Evolutionary conservation across 2,329 filamentous ascomycete species (phyloP).

Genomic region (Fusarium camptoceras): DNA sequence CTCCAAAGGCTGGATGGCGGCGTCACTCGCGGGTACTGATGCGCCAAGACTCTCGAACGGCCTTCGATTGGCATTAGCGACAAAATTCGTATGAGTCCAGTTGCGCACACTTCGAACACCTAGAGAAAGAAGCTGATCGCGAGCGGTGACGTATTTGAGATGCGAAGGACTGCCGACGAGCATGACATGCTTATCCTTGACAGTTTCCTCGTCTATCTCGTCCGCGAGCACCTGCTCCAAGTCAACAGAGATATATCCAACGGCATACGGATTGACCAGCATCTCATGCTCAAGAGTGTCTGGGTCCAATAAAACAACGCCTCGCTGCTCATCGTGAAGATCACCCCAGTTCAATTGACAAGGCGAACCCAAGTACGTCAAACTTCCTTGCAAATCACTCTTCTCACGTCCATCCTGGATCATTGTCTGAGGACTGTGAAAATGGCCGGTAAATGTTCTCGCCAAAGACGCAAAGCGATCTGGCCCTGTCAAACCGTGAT

Average conservation of each 20-base stretch:
- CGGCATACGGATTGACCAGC: conserved; percentile 32
- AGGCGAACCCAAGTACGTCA: conserved; percentile 40
- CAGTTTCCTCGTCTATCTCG: background rate
- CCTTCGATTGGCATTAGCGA: background rate
- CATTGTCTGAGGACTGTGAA: conserved; percentile 41
- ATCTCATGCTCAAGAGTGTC: conserved; percentile 36
- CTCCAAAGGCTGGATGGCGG: conserved; percentile 14
- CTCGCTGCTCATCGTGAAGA: conserved; percentile 36
- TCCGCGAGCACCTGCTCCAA: conserved; percentile 19
- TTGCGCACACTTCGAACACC: conserved; percentile 23
- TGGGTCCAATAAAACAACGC: conserved; percentile 34
- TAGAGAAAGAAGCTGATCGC: conserved; percentile 33
- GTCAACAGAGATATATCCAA: conserved; percentile 27
- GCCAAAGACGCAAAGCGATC: conserved; percentile 37
- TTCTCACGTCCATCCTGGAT: conserved; percentile 1
- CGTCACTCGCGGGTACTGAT: conserved; percentile 34
- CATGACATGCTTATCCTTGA: conserved; percentile 35
- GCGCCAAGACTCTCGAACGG: conserved; percentile 16
- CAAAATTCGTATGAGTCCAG: conserved; percentile 15
- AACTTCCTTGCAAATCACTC: conserved; percentile 17
- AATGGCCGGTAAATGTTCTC: conserved; percentile 41
- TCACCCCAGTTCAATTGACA: conserved; percentile 38
- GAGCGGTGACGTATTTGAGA: conserved; percentile 29
- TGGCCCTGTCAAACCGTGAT: conserved; percentile 32
- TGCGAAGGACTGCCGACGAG: conserved; percentile 21